phyloP scores from a whole-genome alignment of 495 filamentous ascomycete species.

The Melanomma pulvis-pyrius region DNA sequence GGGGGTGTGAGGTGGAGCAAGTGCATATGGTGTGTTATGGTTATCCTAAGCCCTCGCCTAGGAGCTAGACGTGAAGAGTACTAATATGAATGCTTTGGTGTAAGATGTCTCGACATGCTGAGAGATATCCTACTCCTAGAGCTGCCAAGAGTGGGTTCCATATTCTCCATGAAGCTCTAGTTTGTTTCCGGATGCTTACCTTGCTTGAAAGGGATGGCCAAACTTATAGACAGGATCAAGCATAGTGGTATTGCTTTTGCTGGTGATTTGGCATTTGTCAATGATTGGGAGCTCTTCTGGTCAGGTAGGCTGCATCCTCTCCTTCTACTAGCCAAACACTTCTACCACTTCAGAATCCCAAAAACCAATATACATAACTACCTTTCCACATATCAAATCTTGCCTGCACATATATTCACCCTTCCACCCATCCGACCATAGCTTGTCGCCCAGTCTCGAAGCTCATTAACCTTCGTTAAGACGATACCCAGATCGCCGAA shows the following conservation, averaged over 20 bases:
- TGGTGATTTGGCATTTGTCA: slow-evolving; percentile 57
- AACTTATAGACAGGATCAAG: slow-evolving; percentile 52
- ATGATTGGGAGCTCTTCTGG: slow-evolving; percentile 61
- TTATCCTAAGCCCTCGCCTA: not conserved
- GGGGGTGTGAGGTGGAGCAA: slow-evolving; percentile 57
- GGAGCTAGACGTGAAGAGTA: slow-evolving; percentile 7
- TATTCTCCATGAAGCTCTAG: not conserved
- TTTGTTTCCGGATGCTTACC: not conserved
- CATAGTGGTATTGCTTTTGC: slow-evolving; percentile 48
- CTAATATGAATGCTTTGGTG: slow-evolving; percentile 1
- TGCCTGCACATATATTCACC: not conserved
- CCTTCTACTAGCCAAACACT: too few species aligned
- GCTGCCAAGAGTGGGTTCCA: slow-evolving; percentile 54
- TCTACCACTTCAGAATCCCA: too few species aligned
- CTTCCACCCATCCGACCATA: not conserved
- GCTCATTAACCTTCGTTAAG: slow-evolving; percentile 1
- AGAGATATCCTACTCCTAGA: slow-evolving; percentile 60
- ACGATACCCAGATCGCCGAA: slow-evolving; percentile 53
- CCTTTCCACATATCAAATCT: not conserved
- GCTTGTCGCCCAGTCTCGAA: not conserved
- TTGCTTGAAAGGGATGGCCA: slow-evolving; percentile 52
- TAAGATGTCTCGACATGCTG: slow-evolving; percentile 63
- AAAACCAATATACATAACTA: not conserved
- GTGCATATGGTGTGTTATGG: slow-evolving; percentile 58
- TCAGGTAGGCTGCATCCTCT: slow-evolving; percentile 38